Percentiles rank a stretch among this genome's conserved stretches.
Conservation (phyloP, 805 yeast species). For the Yarrowia bubula region DNA sequence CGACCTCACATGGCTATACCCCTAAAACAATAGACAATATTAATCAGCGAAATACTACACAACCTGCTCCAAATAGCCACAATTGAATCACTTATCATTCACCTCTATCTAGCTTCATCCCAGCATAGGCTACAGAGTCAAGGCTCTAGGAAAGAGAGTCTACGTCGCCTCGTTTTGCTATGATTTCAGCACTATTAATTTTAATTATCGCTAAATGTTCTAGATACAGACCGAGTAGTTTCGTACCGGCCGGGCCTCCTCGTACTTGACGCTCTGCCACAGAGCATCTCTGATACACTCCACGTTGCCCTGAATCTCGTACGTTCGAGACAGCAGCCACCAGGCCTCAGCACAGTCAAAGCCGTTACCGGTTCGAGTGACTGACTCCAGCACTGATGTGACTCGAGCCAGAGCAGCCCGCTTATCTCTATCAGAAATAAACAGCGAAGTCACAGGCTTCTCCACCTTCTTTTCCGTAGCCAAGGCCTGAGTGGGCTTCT, state of each 20-base stretch:
- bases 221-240: slow-evolving; percentile 35
- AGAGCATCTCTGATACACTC: slow-evolving; percentile 49
- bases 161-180: no score
- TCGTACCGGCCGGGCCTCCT: slow-evolving; percentile 56
- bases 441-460: slow-evolving; percentile 35
- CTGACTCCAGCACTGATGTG: slow-evolving; percentile 43
- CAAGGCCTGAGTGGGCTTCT: slow-evolving; percentile 19
- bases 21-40: no score
- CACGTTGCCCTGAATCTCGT: slow-evolving; percentile 57
- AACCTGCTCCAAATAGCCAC: no score
- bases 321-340: slow-evolving; percentile 63
- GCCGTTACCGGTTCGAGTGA: slow-evolving; percentile 44
- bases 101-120: no score
- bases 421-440: slow-evolving; percentile 55
- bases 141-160: no score
- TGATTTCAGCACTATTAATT: no score
- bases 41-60: no score
- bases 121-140: no score
- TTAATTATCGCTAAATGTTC: slow-evolving; percentile 8
- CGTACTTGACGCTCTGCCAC: slow-evolving; percentile 64
- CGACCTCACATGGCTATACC: no score
- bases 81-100: no score
- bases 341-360: slow-evolving; percentile 58
- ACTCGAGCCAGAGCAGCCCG: slow-evolving; percentile 55
- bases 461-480: slow-evolving; percentile 13